Evolutionary conservation across 208 protist genomes (phyloP), one percentile per base, ranked within the genome.

Genomic region (Crithidia brevicula): DNA sequence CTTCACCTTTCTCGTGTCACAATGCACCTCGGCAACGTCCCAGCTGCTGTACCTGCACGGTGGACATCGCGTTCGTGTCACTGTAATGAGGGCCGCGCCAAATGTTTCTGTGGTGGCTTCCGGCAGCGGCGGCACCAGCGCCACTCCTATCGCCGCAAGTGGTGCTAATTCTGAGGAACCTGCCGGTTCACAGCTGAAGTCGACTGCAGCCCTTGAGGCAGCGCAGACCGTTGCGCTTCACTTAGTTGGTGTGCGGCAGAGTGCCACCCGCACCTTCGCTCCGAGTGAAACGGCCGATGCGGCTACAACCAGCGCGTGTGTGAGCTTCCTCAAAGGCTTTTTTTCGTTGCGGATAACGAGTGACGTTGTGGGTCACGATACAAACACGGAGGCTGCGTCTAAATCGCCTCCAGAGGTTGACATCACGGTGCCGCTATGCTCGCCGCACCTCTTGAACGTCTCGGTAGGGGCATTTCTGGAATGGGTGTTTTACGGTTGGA

Each of bases 391-490:
- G 15, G 3, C 56, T 5, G 56, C 23, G 1, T 22, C 57, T 1
- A 18, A 9, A 28, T 16, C 47, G 16, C n/a, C 33, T n/a, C 20
- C 47, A 4, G 3, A 8, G 16, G 34, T 68, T 15, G 70, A 69
- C 30, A 53, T 51, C 18, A 30, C 10, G 0, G 28, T 69, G 6
- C 56, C 59, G 1, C 30, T 70, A 16, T 76, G 70, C 38, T 77
- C 81, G 1, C 64, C 79, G n/a, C 83, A 88, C 56, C 58, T 77
- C 34, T 50, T 88, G 16, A 88, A 82, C 67, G 2, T 89, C 58
- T 92, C 86, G 27, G 80, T 77, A 22, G 86, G 73, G 9, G 69
- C 78, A 10, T 88, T 92, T 72, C 45, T 89, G 13, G 86, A 92
- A 64, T 77, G 82, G 74, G 67, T 89, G 47, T 45, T 84, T 18